Conservation (phyloP, 768 basidiomycete species). For the Suillus luteus region DNA sequence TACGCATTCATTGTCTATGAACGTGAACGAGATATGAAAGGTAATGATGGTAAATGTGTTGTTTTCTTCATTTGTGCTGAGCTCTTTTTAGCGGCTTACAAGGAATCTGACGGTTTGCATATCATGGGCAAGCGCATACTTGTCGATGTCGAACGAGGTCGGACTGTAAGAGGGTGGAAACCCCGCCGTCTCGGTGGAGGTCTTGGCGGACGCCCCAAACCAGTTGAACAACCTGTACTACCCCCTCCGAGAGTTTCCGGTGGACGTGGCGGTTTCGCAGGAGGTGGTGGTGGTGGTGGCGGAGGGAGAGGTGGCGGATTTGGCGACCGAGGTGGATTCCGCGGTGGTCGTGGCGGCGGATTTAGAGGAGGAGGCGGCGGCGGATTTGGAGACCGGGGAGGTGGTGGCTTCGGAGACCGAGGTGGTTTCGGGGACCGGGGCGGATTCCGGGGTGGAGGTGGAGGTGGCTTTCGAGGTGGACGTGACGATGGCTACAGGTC, state of each 20-base stretch:
- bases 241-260: slow-evolving; percentile 35
- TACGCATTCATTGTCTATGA: slow-evolving; percentile 99
- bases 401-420: slow-evolving; percentile 36
- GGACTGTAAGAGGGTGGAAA: slow-evolving; percentile 98
- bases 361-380: slow-evolving; percentile 41
- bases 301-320: slow-evolving; percentile 29
- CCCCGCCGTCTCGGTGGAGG: slow-evolving; percentile 96
- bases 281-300: slow-evolving; percentile 37
- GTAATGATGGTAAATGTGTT: slow-evolving; percentile 40
- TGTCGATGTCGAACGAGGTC: slow-evolving; percentile 97
- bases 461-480: slow-evolving; percentile 48
- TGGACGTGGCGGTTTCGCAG: slow-evolving; percentile 46
- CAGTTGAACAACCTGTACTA: slow-evolving; percentile 46
- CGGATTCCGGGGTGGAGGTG: slow-evolving; percentile 43
- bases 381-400: slow-evolving; percentile 37
- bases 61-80: slow-evolving; percentile 23
- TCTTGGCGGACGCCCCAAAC: slow-evolving; percentile 96
- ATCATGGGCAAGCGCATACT: slow-evolving; percentile 96
- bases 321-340: slow-evolving; percentile 36
- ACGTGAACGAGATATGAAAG: slow-evolving; percentile 99
- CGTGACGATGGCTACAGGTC: slow-evolving; percentile 56
- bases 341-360: slow-evolving; percentile 40
- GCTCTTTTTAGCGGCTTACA: slow-evolving; percentile 76
- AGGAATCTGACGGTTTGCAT: slow-evolving; percentile 95
- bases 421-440: slow-evolving; percentile 37